Percentiles rank a stretch among this genome's conserved stretches.
Conservation (phyloP, 352 stramenopile genomes). For the Phytophthora chlamydospora region DNA sequence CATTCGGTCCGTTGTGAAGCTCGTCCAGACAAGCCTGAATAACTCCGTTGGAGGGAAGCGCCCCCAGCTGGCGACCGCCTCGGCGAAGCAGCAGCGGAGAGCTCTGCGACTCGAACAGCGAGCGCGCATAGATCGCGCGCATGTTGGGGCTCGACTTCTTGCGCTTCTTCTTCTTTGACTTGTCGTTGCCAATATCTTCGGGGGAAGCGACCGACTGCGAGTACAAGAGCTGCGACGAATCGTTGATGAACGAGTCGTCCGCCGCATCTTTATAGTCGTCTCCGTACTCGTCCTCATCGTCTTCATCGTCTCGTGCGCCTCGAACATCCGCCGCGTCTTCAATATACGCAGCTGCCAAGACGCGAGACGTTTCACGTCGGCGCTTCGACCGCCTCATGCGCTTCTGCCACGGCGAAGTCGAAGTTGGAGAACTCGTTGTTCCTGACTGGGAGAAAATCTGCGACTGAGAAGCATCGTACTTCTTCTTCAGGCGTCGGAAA, state of each 20-base stretch:
- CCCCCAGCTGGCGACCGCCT: constrained; percentile 42
- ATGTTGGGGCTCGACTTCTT: constrained; percentile 56
- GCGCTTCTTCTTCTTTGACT: constrained; percentile 32
- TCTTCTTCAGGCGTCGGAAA: constrained; percentile 74
- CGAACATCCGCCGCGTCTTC: constrained; percentile 69
- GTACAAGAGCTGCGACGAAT: constrained; percentile 84
- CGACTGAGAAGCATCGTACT: constrained; percentile 64
- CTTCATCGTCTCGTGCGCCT: constrained; percentile 56
- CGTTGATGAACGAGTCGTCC: constrained; percentile 83
- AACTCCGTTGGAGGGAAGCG: constrained; percentile 60
- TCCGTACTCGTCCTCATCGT: constrained; percentile 71
- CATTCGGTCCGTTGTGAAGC: constrained; percentile 30
- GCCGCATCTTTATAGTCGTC: constrained; percentile 55
- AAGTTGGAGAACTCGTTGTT: constrained; percentile 16
- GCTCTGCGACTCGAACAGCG: constrained; percentile 66
- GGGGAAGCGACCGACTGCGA: constrained; percentile 50
- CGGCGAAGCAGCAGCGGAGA: constrained; percentile 37
- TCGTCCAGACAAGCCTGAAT: constrained; percentile 70
- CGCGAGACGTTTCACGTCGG: constrained; percentile 40
- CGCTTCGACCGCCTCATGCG: constrained; percentile 61
- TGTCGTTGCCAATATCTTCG: constrained; percentile 23
- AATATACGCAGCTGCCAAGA: constrained; percentile 60
- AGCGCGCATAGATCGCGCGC: constrained; percentile 78
- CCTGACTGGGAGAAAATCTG: constrained; percentile 26
- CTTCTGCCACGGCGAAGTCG: constrained; percentile 66